Conservation (phyloP, 345 rosid species). For the Gossypium stocksii region DNA sequence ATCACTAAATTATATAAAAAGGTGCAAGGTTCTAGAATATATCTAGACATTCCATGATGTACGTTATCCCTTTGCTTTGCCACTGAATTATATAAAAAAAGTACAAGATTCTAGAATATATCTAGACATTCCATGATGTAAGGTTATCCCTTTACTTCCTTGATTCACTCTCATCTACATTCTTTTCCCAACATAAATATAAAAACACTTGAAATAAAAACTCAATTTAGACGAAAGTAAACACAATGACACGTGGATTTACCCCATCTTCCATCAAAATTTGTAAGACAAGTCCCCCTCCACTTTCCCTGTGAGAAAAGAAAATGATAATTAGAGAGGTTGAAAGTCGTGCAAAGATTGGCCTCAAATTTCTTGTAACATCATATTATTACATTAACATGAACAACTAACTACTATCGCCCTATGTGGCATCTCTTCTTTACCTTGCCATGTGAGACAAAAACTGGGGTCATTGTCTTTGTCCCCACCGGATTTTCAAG, state of each 20-base stretch:
- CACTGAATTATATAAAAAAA: too few species aligned
- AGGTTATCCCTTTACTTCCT: not conserved
- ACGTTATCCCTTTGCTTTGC: too few species aligned
- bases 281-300: not conserved
- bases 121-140: too few species aligned
- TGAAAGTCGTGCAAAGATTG: not conserved
- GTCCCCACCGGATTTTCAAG: not conserved
- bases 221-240: not conserved
- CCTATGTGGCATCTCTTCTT: not conserved
- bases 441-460: conserved; percentile 22
- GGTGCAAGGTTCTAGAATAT: too few species aligned
- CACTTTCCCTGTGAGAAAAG: conserved; percentile 10
- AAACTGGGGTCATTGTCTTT: conserved; percentile 7
- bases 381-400: not conserved
- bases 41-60: too few species aligned
- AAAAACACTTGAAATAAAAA: not conserved
- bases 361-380: not conserved
- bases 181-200: too few species aligned
- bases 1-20: too few species aligned
- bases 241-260: conserved; percentile 17
- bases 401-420: not conserved
- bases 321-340: conserved; percentile 1
- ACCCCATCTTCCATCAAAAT: not conserved
- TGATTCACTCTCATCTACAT: not conserved
- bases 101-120: too few species aligned